Evolutionary conservation across 1,139 yeast species (phyloP), one percentile per base, ranked within the genome.

Genomic region (Nakaseomyces nivariensis): DNA sequence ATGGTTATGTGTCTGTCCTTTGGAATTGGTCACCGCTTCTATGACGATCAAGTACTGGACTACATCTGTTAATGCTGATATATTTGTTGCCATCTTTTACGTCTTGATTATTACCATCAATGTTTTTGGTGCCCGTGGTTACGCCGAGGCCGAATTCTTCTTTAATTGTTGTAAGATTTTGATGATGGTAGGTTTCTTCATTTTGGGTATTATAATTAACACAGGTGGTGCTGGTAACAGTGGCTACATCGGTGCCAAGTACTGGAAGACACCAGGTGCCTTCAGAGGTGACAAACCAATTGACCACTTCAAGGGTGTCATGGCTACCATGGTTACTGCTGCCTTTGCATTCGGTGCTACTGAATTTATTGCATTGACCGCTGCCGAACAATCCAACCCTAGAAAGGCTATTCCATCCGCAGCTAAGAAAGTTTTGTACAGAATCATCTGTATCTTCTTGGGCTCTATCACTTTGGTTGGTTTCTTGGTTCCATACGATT

Each of bases 291-390:
- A 56, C n/a, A 55, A 52, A 31, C 53, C 54, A 6, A 58, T 64
- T 43, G 62, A 63, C 29, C 60, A 56, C 55, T 86, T 78, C 73
- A 87, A 88, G 64, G 96, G 96, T 59, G 82, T 89, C 27, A 82
- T 90, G 60, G 74, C 87, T 5, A 87, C 85, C 33, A 85, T 89
- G 60, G 88, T 89, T 48, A 78, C 83, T 33, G 94, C 95, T 29
- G 94, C 96, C 5, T 89, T 87, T 68, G 81, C 96, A 4, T 84
- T 85, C 61, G 89, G 90, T 49, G 94, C 94, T 59, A 79, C 87
- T 45, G 95, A 87, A 69, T 74, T 84, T 59, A 81, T 85, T 52
- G 96, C 95, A 49, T 73, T 90, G 58, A 90, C 95, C 34, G 94
- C 96, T 36, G 89, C 95, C 31, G 97, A 90, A 69, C 84, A 95